Evolutionary conservation across 257 asterid genomes (phyloP), one percentile per base, ranked within the genome.

Genomic region (Nicotiana tabacum): DNA sequence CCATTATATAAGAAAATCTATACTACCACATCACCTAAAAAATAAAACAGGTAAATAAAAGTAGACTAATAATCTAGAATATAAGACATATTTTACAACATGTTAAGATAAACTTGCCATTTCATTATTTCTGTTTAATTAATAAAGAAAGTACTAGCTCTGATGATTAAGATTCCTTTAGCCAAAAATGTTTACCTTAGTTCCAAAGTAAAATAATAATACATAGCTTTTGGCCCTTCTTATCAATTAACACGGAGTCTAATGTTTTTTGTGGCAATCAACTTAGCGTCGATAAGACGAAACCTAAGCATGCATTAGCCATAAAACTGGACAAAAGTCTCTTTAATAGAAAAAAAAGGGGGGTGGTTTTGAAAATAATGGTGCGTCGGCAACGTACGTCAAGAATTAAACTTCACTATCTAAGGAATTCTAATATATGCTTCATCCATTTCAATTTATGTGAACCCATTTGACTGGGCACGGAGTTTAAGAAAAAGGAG

Each of bases 211-310:
- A 6, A 11, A 65, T 65, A 65, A 12, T 27, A 65, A 11, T 10
- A 27, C 9, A 62, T 9, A 62, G 5, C 67, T 21, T 18, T 24
- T 62, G 67, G 35, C 32, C 67, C 16, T 62, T 24, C 33, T 24
- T 62, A 9, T 62, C 43, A 35, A 35, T 35, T 68, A 35, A 68
- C 9, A 0, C 16, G 13, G 18, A 24, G 68, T 9, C 13, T 21
- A 24, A 62, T 61, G 1, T 29, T 66, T 65, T 15, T 2, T 66
- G n/a, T 66, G 5, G 10, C 33, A 66, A 27, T 62, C 74, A 66
- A 72, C 79, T 72, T 61, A 74, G 62, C 88, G 87, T 87, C 30
- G 48, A n/a, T 60, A 69, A 46, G 77, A 89, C 85, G 90, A 80
- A 84, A 79, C 29, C 78, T 51, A 72, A 5, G 58, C 29, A 46